Percentiles rank a stretch among this genome's conserved stretches.
Evolutionary conservation across 257 asterid species (phyloP).

Genomic region (Penstemon eatonii): DNA sequence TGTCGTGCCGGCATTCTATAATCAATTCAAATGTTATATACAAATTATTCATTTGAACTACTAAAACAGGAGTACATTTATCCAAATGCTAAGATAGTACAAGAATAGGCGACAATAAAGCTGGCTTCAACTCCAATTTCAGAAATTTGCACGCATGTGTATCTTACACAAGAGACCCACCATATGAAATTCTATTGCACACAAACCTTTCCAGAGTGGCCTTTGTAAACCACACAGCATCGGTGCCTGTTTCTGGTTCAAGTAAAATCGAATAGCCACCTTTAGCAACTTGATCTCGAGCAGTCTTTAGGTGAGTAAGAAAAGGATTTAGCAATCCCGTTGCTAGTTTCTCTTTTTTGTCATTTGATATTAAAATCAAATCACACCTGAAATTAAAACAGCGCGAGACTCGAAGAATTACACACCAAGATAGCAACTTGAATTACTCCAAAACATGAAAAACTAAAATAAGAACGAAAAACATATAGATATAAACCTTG

Average conservation of each 20-base stretch:
- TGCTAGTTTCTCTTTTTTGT: constrained; percentile 89
- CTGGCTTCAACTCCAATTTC: constrained; percentile 11
- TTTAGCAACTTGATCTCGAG: constrained; percentile 80
- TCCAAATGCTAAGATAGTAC: not conserved
- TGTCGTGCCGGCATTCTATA: not conserved
- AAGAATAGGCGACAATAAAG: constrained; percentile 14
- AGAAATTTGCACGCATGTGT: constrained; percentile 11
- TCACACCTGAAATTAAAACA: constrained; percentile 50
- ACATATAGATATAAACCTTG: constrained; percentile 47
- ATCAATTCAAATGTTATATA: not conserved
- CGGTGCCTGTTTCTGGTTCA: constrained; percentile 56
- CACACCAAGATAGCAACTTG: not conserved
- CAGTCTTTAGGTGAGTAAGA: constrained; percentile 84
- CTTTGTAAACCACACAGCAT: constrained; percentile 89
- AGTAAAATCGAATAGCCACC: constrained; percentile 93
- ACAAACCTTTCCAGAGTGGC: constrained; percentile 90
- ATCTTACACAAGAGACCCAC: constrained; percentile 12
- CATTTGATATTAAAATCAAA: constrained; percentile 76
- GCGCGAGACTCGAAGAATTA: constrained; percentile 22
- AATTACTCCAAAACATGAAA: constrained; percentile 14
- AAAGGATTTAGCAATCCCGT: constrained; percentile 93
- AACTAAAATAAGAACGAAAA: not conserved
- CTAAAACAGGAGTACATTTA: not conserved
- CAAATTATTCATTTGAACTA: not conserved
- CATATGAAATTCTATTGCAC: constrained; percentile 12